A percentile compares a stretch with the other conserved stretches of the same genome.
phyloP scores from a whole-genome alignment of 345 rosid genomes.

The Eucalyptus sp. region DNA sequence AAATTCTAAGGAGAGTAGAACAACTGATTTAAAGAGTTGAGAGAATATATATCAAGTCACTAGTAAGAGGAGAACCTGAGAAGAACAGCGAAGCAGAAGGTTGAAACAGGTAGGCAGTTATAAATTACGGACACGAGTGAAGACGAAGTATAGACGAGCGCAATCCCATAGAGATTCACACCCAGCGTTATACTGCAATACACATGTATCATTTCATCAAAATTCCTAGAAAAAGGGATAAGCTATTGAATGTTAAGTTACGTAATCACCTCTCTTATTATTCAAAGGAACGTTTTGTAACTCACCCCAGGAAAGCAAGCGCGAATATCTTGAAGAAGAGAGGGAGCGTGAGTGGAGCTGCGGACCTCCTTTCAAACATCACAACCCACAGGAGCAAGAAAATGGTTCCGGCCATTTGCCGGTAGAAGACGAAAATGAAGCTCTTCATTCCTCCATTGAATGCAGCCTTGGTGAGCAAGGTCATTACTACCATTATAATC shows the following conservation, averaged over 20 bases:
- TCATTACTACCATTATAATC: neutral
- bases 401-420: conserved; percentile 4
- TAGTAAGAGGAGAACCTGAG: neutral
- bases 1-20: neutral
- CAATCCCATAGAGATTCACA: neutral
- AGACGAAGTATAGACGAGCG: neutral
- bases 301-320: conserved; percentile 4
- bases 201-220: neutral
- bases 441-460: conserved; percentile 5
- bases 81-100: neutral
- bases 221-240: neutral
- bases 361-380: conserved; percentile 2
- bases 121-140: neutral
- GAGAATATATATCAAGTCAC: neutral
- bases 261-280: neutral
- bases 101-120: neutral
- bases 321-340: conserved; percentile 4
- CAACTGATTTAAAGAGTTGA: neutral
- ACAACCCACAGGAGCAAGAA: neutral
- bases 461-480: conserved; percentile 8
- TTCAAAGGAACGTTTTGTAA: neutral
- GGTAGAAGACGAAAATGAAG: conserved; percentile 9
- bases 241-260: neutral
- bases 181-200: neutral
- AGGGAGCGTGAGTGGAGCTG: neutral